Evolutionary conservation across 345 rosid genomes (phyloP).

Genomic region (Gossypium bickii): DNA sequence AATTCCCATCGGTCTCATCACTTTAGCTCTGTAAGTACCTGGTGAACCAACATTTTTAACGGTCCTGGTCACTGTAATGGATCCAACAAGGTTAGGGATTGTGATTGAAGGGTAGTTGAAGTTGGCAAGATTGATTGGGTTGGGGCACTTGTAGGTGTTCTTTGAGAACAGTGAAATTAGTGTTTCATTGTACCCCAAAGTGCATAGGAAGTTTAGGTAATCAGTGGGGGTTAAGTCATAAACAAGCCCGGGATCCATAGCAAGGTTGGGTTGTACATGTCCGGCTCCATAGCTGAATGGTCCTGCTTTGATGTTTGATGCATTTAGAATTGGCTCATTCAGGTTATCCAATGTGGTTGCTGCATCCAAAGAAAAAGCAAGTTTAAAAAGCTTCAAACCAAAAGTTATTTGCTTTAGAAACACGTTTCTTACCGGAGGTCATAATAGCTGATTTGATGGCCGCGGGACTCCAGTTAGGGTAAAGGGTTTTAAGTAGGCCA

Average conservation of each 20-base stretch:
- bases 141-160: constrained; percentile 39
- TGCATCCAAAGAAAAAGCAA: constrained; percentile 16
- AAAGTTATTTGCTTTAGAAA: background rate
- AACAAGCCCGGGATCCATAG: constrained; percentile 74
- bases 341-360: constrained; percentile 58
- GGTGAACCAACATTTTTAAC: constrained; percentile 75
- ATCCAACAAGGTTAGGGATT: constrained; percentile 31
- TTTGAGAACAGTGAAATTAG: constrained; percentile 37
- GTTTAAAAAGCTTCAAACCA: background rate
- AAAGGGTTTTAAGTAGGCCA: constrained; percentile 66
- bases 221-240: constrained; percentile 50
- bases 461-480: constrained; percentile 80
- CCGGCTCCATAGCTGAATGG: constrained; percentile 83
- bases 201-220: constrained; percentile 70
- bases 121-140: constrained; percentile 30
- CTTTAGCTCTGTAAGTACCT: constrained; percentile 36
- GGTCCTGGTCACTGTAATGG: constrained; percentile 41
- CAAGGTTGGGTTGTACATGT: constrained; percentile 73
- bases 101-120: constrained; percentile 91
- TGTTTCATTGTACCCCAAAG: constrained; percentile 51
- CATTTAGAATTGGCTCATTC: constrained; percentile 37
- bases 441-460: constrained; percentile 79
- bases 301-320: constrained; percentile 40
- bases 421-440: constrained; percentile 53
- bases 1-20: constrained; percentile 45